phyloP scores from a whole-genome alignment of 2,329 filamentous ascomycete genomes.

The Emergomyces orientalis region DNA sequence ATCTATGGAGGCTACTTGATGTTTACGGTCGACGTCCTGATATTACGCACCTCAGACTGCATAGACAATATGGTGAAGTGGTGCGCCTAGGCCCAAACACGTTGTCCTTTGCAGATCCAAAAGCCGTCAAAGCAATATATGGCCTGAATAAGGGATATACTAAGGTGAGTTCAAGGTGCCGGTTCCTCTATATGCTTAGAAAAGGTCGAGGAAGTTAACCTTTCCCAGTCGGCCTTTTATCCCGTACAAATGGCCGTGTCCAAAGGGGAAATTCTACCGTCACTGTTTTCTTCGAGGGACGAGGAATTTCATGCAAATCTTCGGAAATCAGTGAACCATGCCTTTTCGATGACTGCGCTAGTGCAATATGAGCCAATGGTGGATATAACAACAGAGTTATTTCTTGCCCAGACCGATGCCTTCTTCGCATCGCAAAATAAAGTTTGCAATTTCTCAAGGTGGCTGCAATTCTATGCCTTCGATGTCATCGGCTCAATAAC shows the following conservation, averaged over 20 bases:
- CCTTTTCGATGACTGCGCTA: conserved; percentile 67
- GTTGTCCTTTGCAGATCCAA: conserved; percentile 64
- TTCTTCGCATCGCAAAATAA: conserved; percentile 37
- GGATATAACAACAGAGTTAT: conserved; percentile 62
- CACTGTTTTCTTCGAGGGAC: conserved; percentile 61
- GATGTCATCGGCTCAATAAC: conserved; percentile 73
- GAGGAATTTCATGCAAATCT: conserved; percentile 68
- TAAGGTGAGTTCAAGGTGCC: conserved; percentile 47
- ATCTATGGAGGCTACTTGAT: conserved; percentile 67
- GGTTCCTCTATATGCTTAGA: background rate
- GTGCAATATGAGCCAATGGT: conserved; percentile 74
- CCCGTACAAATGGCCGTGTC: conserved; percentile 65
- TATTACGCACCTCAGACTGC: conserved; percentile 56
- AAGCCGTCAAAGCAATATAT: conserved; percentile 69
- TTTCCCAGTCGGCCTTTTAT: conserved; percentile 63
- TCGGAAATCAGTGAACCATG: conserved; percentile 63
- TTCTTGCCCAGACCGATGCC: conserved; percentile 53
- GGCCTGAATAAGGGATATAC: conserved; percentile 71
- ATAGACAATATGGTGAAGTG: conserved; percentile 62
- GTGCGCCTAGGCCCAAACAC: conserved; percentile 66
- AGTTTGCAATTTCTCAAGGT: conserved; percentile 30
- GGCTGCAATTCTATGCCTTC: conserved; percentile 74
- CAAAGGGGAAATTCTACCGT: conserved; percentile 57
- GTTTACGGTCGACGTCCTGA: conserved; percentile 58
- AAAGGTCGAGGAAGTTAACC: background rate